Evolutionary conservation across 1,284 basidiomycete genomes (phyloP), one percentile per base, ranked within the genome.

Genomic region (Pterula multifida): DNA sequence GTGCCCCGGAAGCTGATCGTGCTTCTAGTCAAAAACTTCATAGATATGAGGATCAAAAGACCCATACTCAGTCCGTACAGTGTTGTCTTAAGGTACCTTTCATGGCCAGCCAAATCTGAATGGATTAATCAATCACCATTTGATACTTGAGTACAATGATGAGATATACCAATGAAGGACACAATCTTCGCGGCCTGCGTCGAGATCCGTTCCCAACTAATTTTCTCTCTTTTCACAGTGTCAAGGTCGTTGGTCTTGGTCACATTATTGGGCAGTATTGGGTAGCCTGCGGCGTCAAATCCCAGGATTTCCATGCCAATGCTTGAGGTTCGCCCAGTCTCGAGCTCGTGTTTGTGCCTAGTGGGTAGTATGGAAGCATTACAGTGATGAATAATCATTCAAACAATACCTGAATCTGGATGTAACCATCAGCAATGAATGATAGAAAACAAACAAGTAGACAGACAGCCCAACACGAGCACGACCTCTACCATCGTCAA

Each of bases 181-280:
- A 98, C 80, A 4, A 98, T 91, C 67, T 98, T 98, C 42, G 91
- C 84, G 0, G 90, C 84, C 57, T 86, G 79, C 46, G 81, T 70
- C 49, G 92, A 93, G n/a, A 98, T 96, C 59, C 95, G 87, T 58
- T 98, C 93, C 95, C 95, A 98, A 6, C 82, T 81, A 52, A 95
- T 70, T 66, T 90, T 93, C 68, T 96, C 90, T 26, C 82, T 76
- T 50, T 88, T 79, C 28, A 81, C 70, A 42, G 39, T 42, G 48
- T 85, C 83, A 2, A 70, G 66, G 50, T 85, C 83, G 19, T 67
- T 69, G 2, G 75, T 73, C 45, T 74, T 67, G 0, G 72, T 63
- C 4, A 42, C 9, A 3, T 70, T 78, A 50, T 65, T 72, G 1
- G 90, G 90, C 19, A 93, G 71, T 59, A 95, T 85, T 3, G 90